Conservation (phyloP, 2,329 filamentous ascomycete species). For the Lachnellula hyalina region DNA sequence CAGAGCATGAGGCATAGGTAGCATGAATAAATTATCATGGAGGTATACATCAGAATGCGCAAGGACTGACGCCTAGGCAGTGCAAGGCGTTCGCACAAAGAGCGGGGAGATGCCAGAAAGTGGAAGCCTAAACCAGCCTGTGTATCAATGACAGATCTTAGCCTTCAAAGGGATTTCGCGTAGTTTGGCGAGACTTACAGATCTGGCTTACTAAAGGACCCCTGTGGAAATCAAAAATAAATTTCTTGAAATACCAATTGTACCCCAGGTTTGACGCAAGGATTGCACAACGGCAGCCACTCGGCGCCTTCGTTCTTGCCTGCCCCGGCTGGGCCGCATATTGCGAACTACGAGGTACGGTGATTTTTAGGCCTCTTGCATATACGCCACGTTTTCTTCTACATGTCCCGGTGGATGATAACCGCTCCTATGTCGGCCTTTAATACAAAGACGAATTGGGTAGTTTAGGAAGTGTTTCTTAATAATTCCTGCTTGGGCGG, state of each 20-base stretch:
- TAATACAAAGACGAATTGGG: neutral
- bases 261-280: neutral
- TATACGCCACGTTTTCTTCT: neutral
- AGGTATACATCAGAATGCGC: neutral
- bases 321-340: neutral
- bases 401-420: neutral
- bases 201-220: neutral
- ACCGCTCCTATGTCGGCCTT: neutral
- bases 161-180: neutral
- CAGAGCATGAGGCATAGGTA: neutral
- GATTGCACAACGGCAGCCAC: neutral
- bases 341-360: neutral
- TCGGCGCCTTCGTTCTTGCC: neutral
- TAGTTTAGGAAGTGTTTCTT: neutral
- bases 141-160: neutral
- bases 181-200: neutral
- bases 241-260: neutral
- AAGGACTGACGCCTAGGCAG: neutral
- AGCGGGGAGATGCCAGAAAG: neutral
- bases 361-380: neutral
- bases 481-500: neutral
- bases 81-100: neutral
- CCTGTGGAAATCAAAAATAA: neutral
- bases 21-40: neutral
- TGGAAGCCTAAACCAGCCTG: neutral